Evolutionary conservation across 192 early-diverging fungal genomes (phyloP), one percentile per base, ranked within the genome.

Genomic region (Ambispora gerdemannii): DNA sequence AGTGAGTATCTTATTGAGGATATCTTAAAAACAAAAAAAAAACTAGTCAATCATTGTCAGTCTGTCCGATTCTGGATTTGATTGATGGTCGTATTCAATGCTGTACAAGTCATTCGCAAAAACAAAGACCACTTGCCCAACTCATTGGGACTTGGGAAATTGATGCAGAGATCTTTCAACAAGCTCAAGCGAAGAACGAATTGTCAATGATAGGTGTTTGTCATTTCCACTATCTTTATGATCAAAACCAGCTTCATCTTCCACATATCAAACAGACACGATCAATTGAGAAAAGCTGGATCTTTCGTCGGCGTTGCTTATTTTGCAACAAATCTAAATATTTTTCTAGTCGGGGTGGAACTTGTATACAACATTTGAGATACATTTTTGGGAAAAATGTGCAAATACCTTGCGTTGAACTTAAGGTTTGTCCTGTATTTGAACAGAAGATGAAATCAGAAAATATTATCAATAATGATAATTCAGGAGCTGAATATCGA

Each of bases 331-430:
- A 60, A 32, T 60, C 25, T 60, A 60, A 60, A 3, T 31, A 28
- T 32, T 60, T 60, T 60, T 28, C 32, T 33, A 60, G 58, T 60
- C 2, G 3, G 28, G 13, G 58, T 32, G 17, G 19, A 11, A 60
- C 25, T 60, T 60, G 30, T 60, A n/a, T 60, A 28, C 11, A 60
- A 4, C 58, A 60, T 60, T 33, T 2, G 7, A n/a, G 7, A 19
- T 3, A 60, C 19, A 27, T 60, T 60, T 28, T 33, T 32, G 58
- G n/a, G 30, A 60, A 60, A 60, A n/a, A 60, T 60, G 19, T 52
- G 0, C 51, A 52, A 52, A 22, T 52, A 24, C 28, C 58, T 33
- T 60, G 58, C 32, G 8, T 19, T 19, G 15, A 15, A 32, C 32
- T 60, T 10, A 60, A 32, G 19, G 58, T 60, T 28, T 60, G 30